phyloP scores from a whole-genome alignment of 2,329 filamentous ascomycete genomes.

The Torrubiellomyces zombiae region DNA sequence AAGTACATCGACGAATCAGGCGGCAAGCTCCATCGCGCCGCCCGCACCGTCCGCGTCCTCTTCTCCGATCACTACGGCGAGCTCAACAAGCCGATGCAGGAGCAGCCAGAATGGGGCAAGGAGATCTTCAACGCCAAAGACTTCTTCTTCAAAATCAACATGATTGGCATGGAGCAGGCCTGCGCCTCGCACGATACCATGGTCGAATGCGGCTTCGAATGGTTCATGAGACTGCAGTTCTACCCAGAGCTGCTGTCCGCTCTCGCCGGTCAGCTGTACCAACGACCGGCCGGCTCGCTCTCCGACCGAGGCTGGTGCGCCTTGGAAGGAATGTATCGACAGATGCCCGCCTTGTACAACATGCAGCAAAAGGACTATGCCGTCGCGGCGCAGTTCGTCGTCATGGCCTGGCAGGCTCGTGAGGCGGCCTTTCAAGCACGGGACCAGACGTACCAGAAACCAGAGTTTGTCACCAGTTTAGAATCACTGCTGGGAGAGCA shows the following conservation, averaged over 20 bases:
- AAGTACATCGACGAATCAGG: neutral
- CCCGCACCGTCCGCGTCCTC: neutral
- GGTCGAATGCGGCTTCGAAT: too few species aligned
- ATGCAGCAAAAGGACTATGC: neutral
- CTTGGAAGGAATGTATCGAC: neutral
- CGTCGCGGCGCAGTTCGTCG: neutral
- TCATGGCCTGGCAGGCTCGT: neutral
- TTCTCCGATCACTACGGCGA: neutral
- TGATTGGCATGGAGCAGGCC: too few species aligned
- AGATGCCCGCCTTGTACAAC: neutral
- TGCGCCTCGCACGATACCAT: too few species aligned
- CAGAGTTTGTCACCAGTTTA: too few species aligned
- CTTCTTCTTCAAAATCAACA: too few species aligned
- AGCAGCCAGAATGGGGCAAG: too few species aligned
- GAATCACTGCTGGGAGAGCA: neutral
- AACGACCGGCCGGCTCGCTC: neutral
- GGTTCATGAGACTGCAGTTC: too few species aligned
- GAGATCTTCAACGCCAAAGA: too few species aligned
- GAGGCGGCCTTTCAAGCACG: too few species aligned
- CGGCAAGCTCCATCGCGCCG: neutral
- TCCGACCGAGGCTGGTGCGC: neutral
- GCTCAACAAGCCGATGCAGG: too few species aligned
- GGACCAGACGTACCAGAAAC: too few species aligned
- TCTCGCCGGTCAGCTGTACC: neutral
- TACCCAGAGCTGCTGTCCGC: neutral